These are phyloP conservation scores for Acephala macrosclerotiorum DNA, from an alignment of 2,329 filamentous ascomycete genomes.

Conservation along the genomic window DNA sequence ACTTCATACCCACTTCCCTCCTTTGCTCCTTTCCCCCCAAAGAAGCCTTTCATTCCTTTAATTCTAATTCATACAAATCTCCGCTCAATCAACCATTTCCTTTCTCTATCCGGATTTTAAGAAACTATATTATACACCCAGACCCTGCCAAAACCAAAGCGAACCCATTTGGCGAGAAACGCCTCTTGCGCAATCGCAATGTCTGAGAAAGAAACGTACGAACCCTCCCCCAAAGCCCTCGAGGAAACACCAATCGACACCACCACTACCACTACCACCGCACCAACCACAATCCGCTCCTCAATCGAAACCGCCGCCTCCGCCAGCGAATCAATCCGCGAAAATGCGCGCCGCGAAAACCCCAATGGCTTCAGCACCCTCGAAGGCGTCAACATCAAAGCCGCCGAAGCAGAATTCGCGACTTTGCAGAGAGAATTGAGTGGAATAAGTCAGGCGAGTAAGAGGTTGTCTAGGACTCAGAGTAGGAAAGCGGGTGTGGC, in stretches of 20 bases:
- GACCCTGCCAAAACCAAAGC: constrained; percentile 6
- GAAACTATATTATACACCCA: not conserved
- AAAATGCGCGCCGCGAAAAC: constrained; percentile 47
- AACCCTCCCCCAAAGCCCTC: constrained; percentile 24
- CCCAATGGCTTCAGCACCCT: constrained; percentile 53
- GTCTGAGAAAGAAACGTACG: constrained; percentile 25
- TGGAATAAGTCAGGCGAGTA: constrained; percentile 61
- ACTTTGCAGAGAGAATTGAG: constrained; percentile 70
- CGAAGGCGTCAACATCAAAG: constrained; percentile 63
- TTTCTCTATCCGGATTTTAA: not conserved
- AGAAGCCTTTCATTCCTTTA: constrained; percentile 1
- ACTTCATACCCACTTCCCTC: constrained; percentile 3
- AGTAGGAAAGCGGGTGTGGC: constrained; percentile 41
- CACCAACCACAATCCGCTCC: constrained; percentile 25
- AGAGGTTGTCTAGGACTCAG: constrained; percentile 57
- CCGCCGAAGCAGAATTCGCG: constrained; percentile 74
- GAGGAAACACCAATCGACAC: constrained; percentile 24
- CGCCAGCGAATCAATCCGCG: constrained; percentile 52
- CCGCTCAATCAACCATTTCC: constrained; percentile 1
- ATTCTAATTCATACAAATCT: constrained; percentile 8
- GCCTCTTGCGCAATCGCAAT: constrained; percentile 13
- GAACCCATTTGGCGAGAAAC: constrained; percentile 19
- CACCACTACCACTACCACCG: too few relatives aligned
- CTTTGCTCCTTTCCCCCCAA: not conserved
- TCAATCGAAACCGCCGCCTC: constrained; percentile 29